Evolutionary conservation across 2,329 filamentous ascomycete species (phyloP).

Genomic region (Colletotrichum horii): DNA sequence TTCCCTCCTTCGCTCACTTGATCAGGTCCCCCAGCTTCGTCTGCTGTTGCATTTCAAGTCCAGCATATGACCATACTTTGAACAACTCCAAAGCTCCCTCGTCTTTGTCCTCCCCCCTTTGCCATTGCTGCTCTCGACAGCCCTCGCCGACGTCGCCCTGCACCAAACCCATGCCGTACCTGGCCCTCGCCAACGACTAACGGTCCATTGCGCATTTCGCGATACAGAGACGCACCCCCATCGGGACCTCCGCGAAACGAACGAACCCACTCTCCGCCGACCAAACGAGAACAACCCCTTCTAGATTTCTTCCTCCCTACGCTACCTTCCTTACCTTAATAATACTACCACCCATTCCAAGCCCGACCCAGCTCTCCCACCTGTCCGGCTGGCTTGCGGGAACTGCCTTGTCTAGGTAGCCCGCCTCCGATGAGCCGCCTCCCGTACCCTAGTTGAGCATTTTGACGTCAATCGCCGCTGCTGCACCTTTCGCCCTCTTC

Average conservation of each 20-base stretch:
- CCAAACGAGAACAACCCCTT: not conserved
- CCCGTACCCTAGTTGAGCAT: not conserved
- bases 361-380: not conserved
- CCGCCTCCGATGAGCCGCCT: constrained; percentile 1
- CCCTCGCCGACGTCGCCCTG: not conserved
- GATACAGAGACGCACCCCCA: not conserved
- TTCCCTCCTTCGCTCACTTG: not conserved
- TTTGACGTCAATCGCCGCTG: not conserved
- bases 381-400: not conserved
- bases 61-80: not conserved
- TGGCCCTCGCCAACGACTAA: not conserved
- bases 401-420: not conserved
- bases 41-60: not conserved
- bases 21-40: not conserved
- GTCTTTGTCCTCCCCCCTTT: not conserved
- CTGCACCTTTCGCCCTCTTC: not conserved
- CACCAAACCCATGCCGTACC: not conserved
- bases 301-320: not conserved
- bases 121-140: not conserved
- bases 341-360: not conserved
- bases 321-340: not conserved
- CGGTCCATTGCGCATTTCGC: not conserved
- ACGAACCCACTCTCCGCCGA: constrained; percentile 10
- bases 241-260: not conserved
- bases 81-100: not conserved